Base-by-base conservation (phyloP, 306 rosid species). In the Prunus campanulata region DNA sequence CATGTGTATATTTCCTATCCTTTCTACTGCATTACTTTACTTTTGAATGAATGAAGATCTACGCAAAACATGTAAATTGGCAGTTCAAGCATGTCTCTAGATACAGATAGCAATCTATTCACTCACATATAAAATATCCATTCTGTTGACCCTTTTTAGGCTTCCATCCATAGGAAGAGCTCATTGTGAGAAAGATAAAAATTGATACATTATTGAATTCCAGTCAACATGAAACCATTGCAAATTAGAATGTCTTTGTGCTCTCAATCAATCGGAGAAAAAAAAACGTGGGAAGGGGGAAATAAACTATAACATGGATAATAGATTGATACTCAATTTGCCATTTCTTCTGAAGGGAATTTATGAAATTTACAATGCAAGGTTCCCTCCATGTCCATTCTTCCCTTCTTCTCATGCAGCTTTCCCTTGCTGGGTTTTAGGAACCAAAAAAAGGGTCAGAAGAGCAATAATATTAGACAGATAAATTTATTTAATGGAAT, bases 371-470 rank as follows among this genome's bases (percentile, higher is more conserved):
- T 91, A 88, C 91, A 83, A 70, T 39, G 85, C 87, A 73, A 54
- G 76, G 74, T 83, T 47, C 48, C 87, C 92, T 70, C 89, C 80
- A 35, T 54, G 77, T 74, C 80, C 85, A 64, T 75, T 64, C 67
- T 76, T 72, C 88, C 70, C 49, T 68, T 57, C 80, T 76, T 35
- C 82, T 93, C 83, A 91, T 44, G 97, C 94, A 68, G 96, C 92
- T 82, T 93, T 93, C 79, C 77, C 78, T 90, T 83, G 91, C 97
- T 91, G 91, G 16, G 64, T 48, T 48, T 39, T 6, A 2, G 11
- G 18, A 59, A 60, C 74, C 59, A 27, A 27, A 71, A 64, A 39
- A 30, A 2, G 50, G 49, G 25, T 12, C 11, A 60, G 20, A 20
- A 48, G 48, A 56, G 25, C 0, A n/a, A 74, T 15, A 32, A 2